A percentile compares a stretch with the other conserved stretches of the same genome.
Conservation (phyloP, 441 rosid genomes). For the Iberis amara region DNA sequence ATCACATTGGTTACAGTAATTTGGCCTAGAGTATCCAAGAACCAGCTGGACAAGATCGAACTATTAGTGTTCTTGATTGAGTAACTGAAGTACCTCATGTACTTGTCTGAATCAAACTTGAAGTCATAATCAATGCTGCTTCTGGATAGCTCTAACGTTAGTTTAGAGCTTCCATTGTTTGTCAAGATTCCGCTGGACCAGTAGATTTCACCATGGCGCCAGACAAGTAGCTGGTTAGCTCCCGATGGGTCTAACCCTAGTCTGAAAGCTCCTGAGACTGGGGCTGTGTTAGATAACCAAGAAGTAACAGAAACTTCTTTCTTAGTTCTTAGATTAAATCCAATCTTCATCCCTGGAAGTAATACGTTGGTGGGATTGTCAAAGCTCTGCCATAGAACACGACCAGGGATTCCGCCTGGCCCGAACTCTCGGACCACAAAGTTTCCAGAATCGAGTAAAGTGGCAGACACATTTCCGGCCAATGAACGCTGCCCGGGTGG, state of each 20-base stretch:
- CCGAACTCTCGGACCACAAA: constrained; percentile 34
- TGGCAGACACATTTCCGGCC: constrained; percentile 31
- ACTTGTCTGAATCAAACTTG: constrained; percentile 35
- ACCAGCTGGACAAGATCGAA: constrained; percentile 39
- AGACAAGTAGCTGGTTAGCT: constrained; percentile 39
- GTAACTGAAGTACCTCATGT: constrained; percentile 48
- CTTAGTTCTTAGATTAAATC: constrained; percentile 41
- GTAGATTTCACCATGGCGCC: constrained; percentile 43
- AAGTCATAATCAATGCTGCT: constrained; percentile 29
- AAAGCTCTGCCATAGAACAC: constrained; percentile 53
- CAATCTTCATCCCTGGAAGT: constrained; percentile 69
- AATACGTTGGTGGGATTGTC: constrained; percentile 47
- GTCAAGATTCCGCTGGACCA: constrained; percentile 49
- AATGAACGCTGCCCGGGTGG: constrained; percentile 3
- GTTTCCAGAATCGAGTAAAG: constrained; percentile 44
- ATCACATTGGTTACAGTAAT: constrained; percentile 36
- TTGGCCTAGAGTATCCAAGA: constrained; percentile 41
- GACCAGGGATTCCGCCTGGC: constrained; percentile 31
- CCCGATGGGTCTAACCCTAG: constrained; percentile 46
- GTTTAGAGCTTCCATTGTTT: constrained; percentile 37
- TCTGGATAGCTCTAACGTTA: constrained; percentile 34
- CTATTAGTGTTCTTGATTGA: constrained; percentile 28
- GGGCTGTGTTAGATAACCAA: constrained; percentile 40
- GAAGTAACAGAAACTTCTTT: constrained; percentile 44
- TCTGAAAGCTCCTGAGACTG: constrained; percentile 51